These are phyloP conservation scores for Penicillium sp. DNA, from an alignment of 2,329 filamentous ascomycete genomes.

Conservation along the genomic window DNA sequence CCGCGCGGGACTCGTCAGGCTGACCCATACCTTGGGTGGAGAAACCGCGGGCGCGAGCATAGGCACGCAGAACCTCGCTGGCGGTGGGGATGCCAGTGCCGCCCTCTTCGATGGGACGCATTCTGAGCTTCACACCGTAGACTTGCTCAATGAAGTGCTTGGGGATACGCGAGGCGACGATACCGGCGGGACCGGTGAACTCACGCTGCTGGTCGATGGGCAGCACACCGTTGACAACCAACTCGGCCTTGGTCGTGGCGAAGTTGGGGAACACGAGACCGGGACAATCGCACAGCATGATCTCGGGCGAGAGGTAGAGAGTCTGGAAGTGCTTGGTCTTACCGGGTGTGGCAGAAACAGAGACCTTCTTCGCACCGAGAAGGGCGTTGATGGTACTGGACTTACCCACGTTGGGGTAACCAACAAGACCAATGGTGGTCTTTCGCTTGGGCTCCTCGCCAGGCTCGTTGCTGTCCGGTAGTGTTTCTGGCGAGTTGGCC, in stretches of 20 bases:
- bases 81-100: conserved; percentile 84
- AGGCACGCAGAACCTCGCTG: conserved; percentile 79
- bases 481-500: conserved; percentile 63
- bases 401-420: conserved; percentile 98
- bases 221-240: conserved; percentile 91
- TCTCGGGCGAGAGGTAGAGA: conserved; percentile 84
- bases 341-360: conserved; percentile 92
- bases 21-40: conserved; percentile 84
- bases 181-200: conserved; percentile 78
- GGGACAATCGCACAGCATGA: conserved; percentile 94
- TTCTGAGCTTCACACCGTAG: conserved; percentile 87
- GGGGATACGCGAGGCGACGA: conserved; percentile 83
- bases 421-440: conserved; percentile 87
- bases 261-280: conserved; percentile 99
- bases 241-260: conserved; percentile 90
- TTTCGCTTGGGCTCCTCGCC: conserved; percentile 57
- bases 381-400: conserved; percentile 98
- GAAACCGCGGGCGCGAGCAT: conserved; percentile 86
- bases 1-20: conserved; percentile 89
- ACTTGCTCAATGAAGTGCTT: conserved; percentile 85
- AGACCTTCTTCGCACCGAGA: conserved; percentile 98
- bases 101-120: conserved; percentile 80
- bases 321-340: conserved; percentile 99
- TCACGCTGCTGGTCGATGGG: conserved; percentile 96
- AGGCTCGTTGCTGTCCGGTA: conserved; percentile 43